Evolutionary conservation across 1,284 basidiomycete genomes (phyloP).

Genomic region (Pseudozyma pruni): DNA sequence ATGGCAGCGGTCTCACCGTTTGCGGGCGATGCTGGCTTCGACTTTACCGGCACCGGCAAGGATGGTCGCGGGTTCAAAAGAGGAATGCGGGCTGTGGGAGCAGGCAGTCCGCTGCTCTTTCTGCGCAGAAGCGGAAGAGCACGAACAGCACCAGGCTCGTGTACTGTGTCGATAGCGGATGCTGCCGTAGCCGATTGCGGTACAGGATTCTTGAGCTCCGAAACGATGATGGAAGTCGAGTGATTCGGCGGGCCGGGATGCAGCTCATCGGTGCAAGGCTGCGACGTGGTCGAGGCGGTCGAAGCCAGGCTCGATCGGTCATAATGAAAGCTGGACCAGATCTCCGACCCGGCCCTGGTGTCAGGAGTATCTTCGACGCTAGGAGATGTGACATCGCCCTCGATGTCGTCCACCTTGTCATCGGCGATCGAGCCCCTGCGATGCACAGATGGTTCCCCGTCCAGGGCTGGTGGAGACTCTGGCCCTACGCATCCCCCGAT

Average conservation of each 20-base stretch:
- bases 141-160: neutral
- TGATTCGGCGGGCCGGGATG: neutral
- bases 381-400: constrained; percentile 10
- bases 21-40: neutral
- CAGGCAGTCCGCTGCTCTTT: constrained; percentile 32
- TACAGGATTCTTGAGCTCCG: neutral
- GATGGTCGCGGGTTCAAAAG: constrained; percentile 7
- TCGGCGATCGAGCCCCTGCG: neutral
- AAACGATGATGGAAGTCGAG: neutral
- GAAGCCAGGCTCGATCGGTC: constrained; percentile 39
- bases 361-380: constrained; percentile 35
- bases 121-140: constrained; percentile 12
- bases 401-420: neutral
- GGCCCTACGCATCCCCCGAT: constrained; percentile 17
- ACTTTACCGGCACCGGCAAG: constrained; percentile 9
- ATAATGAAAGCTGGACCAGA: constrained; percentile 40
- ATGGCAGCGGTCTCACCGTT: neutral
- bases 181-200: neutral
- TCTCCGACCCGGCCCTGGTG: constrained; percentile 41
- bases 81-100: constrained; percentile 1
- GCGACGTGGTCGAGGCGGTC: constrained; percentile 33
- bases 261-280: constrained; percentile 13
- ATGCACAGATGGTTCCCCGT: neutral
- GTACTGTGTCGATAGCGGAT: neutral
- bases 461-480: too few species aligned